Evolutionary conservation across 139 green algal species (phyloP), one percentile per base, ranked within the genome.

Genomic region (Coccomyxa sp.): DNA sequence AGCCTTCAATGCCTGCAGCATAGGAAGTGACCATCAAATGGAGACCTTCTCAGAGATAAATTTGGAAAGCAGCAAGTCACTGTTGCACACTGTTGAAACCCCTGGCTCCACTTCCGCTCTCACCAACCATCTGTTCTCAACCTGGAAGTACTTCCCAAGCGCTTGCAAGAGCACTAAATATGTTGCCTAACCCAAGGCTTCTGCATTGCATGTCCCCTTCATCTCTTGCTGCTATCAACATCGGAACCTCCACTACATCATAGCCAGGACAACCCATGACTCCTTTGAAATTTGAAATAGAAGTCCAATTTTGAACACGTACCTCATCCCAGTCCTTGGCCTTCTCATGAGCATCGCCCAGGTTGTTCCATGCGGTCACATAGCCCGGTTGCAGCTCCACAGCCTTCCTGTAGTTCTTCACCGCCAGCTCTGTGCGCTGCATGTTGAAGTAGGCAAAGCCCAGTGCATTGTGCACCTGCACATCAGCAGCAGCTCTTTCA

Each of bases 351-450:
- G 92, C 97, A 85, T 99, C 95, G 12, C 95, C 97, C 77, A 99
- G 91, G 89, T 99, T 99, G 90, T 99, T 99, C 96, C 96, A 98
- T 18, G 95, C 97, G 11, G 93, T 98, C 51, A 97, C 93, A 85
- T 98, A 98, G 12, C 89, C 91, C 4, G 93, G 92, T 84, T 96
- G 91, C 83, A 98, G 88, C 79, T 89, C 85, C n/a, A 98, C 93
- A 11, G 97, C 94, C 85, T 90, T 89, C 71, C 91, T 86, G 90
- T 98, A 99, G 83, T 98, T 89, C 13, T 82, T 71, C 10, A 97
- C 82, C 0, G 97, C 96, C 66, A 85, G 27, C 13, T 89, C 82
- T 27, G 66, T 79, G 88, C 94, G 93, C 15, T 96, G 91, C 91
- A 97, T 94, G 84, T 92, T 94, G 89, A 96, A 95, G 89, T 98